phyloP scores from a whole-genome alignment of 306 rosid species.

The Cajanus cajan region DNA sequence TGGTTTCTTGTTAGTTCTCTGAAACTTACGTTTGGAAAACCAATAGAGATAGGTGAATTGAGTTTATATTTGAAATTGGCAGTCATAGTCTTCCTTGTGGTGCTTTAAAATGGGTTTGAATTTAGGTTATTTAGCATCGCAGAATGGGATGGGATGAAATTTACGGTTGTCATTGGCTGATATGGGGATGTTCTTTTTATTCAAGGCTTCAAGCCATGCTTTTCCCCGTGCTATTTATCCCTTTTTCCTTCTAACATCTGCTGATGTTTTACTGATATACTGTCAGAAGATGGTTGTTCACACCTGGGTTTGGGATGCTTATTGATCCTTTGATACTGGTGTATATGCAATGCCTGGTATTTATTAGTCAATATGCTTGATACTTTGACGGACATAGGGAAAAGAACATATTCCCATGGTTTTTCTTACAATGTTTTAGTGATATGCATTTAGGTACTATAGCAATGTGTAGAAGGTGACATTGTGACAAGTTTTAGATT shows the following conservation, averaged over 20 bases:
- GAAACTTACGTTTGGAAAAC: neutral
- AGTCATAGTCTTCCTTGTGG: neutral
- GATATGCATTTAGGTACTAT: neutral
- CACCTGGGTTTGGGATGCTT: neutral
- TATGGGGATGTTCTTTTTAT: neutral
- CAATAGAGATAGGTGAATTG: neutral
- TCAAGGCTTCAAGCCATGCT: neutral
- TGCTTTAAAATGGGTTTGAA: slow-evolving; percentile 10
- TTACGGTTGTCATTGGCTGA: neutral
- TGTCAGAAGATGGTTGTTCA: neutral
- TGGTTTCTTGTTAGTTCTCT: neutral
- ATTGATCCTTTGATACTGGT: neutral
- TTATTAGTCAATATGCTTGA: neutral
- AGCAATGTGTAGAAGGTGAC: neutral
- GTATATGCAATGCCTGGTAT: neutral
- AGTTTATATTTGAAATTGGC: neutral
- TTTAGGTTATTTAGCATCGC: neutral
- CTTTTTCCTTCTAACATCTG: neutral
- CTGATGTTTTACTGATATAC: neutral
- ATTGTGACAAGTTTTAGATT: neutral
- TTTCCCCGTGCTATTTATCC: neutral
- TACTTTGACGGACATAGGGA: neutral
- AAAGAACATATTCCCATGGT: neutral
- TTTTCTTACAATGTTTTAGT: slow-evolving; percentile 15
- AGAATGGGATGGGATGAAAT: neutral